Evolutionary conservation across 2,329 filamentous ascomycete genomes (phyloP), one percentile per base, ranked within the genome.

Genomic region (Diaporthe destruens): DNA sequence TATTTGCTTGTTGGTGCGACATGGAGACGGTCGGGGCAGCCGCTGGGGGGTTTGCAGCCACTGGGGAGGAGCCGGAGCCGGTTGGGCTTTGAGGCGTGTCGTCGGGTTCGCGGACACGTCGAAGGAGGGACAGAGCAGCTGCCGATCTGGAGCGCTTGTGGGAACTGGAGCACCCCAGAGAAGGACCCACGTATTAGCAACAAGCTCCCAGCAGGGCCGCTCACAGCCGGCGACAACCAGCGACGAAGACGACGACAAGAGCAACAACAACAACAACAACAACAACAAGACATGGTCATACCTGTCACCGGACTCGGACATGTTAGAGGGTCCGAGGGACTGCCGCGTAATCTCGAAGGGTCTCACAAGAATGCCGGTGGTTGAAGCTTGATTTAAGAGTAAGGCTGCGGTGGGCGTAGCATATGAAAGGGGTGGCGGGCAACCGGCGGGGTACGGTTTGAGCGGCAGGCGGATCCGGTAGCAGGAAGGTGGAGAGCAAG

Each of bases 141-240:
- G 86, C 77, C 67, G 85, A 89, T 79, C 87, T 90, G 71, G 88
- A 87, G 74, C 86, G 87, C 81, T 86, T 88, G 78, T 89, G 88
- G 51, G 59, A 69, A 71, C 74, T 75, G 66, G 47, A 51, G 36
- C 8, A 34, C 36, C 23, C 23, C 32, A 20, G 34, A 59, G 32
- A 53, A 63, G 18, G 61, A 66, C 61, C 61, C 25, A 34, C 39
- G 55, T 12, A 55, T 69, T 47, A 71, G 67, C 68, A 73, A 32
- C 44, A 54, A 63, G 39, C n/a, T 54, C 49, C 53, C 47, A 25
- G 56, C 57, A 36, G 23, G 36, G 36, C 7, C 36, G 8, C 6
- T 25, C 6, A 29, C 55, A 34, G 11, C 44, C 23, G 42, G n/a
- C 42, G 39, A 47, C 44, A 47, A 18, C 44, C 20, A 36, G 34